These are phyloP conservation scores for Carnegiea gigantea DNA, from an alignment of 179 eudicot genomes.

Conservation along the genomic window DNA sequence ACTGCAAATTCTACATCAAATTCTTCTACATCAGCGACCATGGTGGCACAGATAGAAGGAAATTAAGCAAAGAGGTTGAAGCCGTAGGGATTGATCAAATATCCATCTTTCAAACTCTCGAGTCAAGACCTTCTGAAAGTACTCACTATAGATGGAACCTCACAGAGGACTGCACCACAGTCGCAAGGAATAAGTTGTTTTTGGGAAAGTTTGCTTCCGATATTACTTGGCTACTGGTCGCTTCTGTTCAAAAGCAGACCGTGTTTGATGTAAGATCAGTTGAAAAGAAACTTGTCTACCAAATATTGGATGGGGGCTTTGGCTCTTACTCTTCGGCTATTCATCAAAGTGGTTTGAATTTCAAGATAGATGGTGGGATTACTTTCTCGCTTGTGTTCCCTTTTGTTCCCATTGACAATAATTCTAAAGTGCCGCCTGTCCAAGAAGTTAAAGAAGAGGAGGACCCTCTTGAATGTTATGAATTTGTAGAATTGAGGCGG, in stretches of 20 bases:
- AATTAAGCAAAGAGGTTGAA: conserved; percentile 51
- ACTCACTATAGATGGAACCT: conserved; percentile 65
- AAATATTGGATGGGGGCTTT: conserved; percentile 46
- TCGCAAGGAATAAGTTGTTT: conserved; percentile 50
- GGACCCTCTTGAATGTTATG: conserved; percentile 32
- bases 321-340: conserved; percentile 29
- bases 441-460: conserved; percentile 28
- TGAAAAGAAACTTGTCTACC: conserved; percentile 60
- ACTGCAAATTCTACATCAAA: conserved; percentile 64
- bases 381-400: conserved; percentile 46
- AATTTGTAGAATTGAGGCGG: conserved; percentile 57
- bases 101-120: conserved; percentile 65
- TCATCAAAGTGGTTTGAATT: conserved; percentile 49
- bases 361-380: conserved; percentile 53
- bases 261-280: conserved; percentile 63
- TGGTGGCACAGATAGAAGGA: conserved; percentile 36
- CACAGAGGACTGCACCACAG: conserved; percentile 67
- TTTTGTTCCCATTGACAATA: conserved; percentile 29
- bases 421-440: conserved; percentile 7
- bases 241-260: conserved; percentile 61
- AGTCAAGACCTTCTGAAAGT: conserved; percentile 48
- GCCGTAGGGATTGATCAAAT: conserved; percentile 55
- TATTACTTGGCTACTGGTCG: conserved; percentile 68
- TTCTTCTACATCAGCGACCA: conserved; percentile 52
- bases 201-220: conserved; percentile 69